Evolutionary conservation across 257 asterid genomes (phyloP), one percentile per base, ranked within the genome.

Genomic region (Scutellaria baicalensis): DNA sequence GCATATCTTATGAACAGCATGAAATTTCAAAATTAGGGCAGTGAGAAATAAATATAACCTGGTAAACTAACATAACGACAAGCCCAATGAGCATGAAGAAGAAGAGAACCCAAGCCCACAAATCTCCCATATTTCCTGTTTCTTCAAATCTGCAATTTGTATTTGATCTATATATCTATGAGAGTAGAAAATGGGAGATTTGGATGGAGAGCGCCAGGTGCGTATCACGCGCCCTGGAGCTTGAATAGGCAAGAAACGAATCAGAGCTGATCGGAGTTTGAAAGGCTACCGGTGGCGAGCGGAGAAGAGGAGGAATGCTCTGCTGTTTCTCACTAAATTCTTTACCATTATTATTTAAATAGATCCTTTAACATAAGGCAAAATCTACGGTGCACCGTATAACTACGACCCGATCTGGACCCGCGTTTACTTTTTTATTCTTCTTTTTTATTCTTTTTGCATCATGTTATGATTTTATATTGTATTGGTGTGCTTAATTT

Each of bases 61-160:
- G 97, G 81, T 70, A 90, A 80, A 93, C 84, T 40, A 93, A 61
- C 82, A 87, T 78, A 77, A 85, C 80, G 51, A 90, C 84, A 51
- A 93, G 89, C 39, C 80, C 79, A 48, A 93, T 69, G 58, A 83
- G 88, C 7, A 84, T 68, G 84, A 93, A 84, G 89, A 93, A 90
- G 90, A 90, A 90, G 50, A 87, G 84, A 48, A 93, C 76, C 98
- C 97, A 93, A n/a, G 87, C 84, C 81, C 84, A 85, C 39, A 84
- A 75, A 58, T 84, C 93, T 51, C 83, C 89, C 96, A 89, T 91
- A 55, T 59, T 81, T 58, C 64, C 64, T 45, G 9, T 5, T 54
- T 50, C 18, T 33, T 23, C 12, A 48, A 2, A 16, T 62, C 9
- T 9, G 12, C 17, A 8, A 35, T 40, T 42, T 33, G 33, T 27